Percentiles rank a stretch among this genome's conserved stretches.
Conservation (phyloP, 768 basidiomycete species). For the Panaeolus papilionaceus region DNA sequence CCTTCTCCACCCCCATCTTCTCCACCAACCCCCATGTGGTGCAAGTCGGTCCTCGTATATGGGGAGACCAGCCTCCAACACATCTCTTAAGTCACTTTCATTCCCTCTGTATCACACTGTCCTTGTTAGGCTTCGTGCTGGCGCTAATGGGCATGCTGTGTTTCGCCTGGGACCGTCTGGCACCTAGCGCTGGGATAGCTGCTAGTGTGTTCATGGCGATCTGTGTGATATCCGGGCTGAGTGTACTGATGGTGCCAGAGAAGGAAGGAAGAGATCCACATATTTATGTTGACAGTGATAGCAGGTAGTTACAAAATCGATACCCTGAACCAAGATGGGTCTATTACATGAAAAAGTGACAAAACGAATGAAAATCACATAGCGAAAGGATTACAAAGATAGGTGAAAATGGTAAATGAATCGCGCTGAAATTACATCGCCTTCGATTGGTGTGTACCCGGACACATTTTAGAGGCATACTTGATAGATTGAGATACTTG, state of each 20-base stretch:
- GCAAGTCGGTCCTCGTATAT: conserved; percentile 48
- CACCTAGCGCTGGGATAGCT: conserved; percentile 51
- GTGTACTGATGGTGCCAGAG: conserved; percentile 24
- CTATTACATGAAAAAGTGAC: no score
- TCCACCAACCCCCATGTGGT: conserved; percentile 57
- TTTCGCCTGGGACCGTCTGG: conserved; percentile 57
- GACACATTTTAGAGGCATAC: neutral
- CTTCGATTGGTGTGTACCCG: neutral
- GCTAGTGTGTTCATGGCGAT: conserved; percentile 44
- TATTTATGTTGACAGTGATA: neutral
- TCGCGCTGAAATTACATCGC: neutral
- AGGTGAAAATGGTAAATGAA: no score
- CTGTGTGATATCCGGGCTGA: conserved; percentile 33
- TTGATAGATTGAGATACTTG: neutral
- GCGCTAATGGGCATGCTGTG: conserved; percentile 56
- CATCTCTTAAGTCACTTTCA: conserved; percentile 58
- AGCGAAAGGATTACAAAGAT: no score
- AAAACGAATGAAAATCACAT: neutral
- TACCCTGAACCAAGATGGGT: no score
- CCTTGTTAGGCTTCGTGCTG: conserved; percentile 55
- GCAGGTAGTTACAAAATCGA: neutral
- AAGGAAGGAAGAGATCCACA: neutral
- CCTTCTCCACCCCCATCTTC: conserved; percentile 35
- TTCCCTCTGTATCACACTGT: conserved; percentile 51
- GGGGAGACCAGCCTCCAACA: conserved; percentile 44